Base-by-base conservation (phyloP, 768 basidiomycete species). In the Tricholoma sp. region DNA sequence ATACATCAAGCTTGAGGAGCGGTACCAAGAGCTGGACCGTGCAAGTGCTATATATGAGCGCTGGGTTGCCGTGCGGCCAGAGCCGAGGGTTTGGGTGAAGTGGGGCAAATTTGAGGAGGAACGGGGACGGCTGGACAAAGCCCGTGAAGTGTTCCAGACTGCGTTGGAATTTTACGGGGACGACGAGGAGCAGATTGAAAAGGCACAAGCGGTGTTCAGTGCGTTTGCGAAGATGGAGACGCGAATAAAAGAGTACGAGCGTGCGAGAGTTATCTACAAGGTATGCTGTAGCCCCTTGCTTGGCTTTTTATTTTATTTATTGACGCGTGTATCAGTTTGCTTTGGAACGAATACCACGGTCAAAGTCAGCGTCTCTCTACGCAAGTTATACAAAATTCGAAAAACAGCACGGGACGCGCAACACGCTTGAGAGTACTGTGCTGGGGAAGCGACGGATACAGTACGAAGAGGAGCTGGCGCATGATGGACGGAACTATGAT, bases 191-290 rank as follows among this genome's bases (percentile, higher is more conserved):
- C 88, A 93, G 64, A 81, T 94, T n/a, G 96, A 96, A 68, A 96
- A 96, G 74, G 94, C 94, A 4, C 96, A 99, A 70, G 89, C 88
- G 4, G 92, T 97, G 5, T 97, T 95, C 69, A 85, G 82, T 52
- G 85, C 90, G 2, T 97, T 98, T 72, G 95, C 95, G 0, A 93
- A 91, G 75, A 98, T 98, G 94, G 97, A 99, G 75, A 96, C 85
- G 6, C 79, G 97, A 53, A 68, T 94, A 65, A 98, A 98, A 74
- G 97, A 99, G 74, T 97, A 86, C 68, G 97, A 99, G 55, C 88
- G 97, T 39, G 95, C 97, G 3, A 79, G 97, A 55, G 93, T 97
- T 28, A 98, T 98, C 61, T 98, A 96, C 76, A 98, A 98, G 80
- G 95, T 88, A 18, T 47, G 7, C 6, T 1, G 32, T 17, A 17